Percentiles rank a stretch among this genome's conserved stretches.
Conservation (phyloP, 495 filamentous ascomycete genomes). For the Aspergillus haitiensis region DNA sequence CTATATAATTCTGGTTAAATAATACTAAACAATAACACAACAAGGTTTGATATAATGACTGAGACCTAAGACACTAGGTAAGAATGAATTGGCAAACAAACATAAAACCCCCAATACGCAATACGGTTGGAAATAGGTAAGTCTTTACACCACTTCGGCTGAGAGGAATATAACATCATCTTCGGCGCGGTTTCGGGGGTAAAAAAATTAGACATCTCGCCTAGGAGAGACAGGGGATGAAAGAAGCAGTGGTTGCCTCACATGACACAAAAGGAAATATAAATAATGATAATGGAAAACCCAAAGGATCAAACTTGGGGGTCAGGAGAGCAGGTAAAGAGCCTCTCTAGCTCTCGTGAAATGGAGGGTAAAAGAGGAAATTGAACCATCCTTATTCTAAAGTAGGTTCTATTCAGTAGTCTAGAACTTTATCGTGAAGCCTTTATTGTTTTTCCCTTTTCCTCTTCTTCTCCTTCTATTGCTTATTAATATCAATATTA, state of each 20-base stretch:
- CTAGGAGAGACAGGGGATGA: not conserved
- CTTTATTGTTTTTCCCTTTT: not conserved
- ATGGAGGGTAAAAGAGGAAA: not conserved
- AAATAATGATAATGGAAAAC: not conserved
- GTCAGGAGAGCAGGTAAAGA: too few relatives aligned
- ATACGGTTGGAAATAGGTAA: not conserved
- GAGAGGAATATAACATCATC: not conserved
- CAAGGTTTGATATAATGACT: too few relatives aligned
- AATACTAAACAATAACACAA: too few relatives aligned
- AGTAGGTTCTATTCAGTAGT: too few relatives aligned
- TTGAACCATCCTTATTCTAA: not conserved
- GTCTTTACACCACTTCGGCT: constrained; percentile 12
- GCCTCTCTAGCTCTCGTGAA: not conserved
- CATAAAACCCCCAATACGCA: not conserved
- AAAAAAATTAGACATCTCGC: not conserved
- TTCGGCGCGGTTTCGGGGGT: not conserved
- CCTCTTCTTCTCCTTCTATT: not conserved
- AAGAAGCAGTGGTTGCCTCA: constrained; percentile 11
- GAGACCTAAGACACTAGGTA: too few relatives aligned
- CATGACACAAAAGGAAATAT: constrained; percentile 8
- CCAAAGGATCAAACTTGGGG: not conserved
- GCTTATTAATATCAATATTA: not conserved
- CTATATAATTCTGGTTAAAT: too few relatives aligned
- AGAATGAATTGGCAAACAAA: too few relatives aligned
- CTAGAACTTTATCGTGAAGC: not conserved